Base-by-base conservation (phyloP, 352 stramenopile genomes). In the Pythium chondricola region DNA sequence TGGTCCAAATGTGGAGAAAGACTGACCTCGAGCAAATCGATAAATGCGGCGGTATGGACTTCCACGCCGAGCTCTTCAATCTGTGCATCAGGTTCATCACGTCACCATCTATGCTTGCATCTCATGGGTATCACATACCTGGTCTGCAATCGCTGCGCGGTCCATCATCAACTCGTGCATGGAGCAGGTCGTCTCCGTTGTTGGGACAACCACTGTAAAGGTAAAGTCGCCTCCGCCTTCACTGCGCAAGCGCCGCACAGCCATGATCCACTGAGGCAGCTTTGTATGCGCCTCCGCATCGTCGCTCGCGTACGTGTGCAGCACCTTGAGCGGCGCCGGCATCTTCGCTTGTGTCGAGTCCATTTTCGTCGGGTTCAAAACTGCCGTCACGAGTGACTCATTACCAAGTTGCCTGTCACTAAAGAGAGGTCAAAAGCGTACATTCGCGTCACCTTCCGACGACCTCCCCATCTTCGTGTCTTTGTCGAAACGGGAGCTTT, bases 61-160 rank as follows among this genome's bases (percentile, higher is more conserved):
- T 88, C 74, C 1, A 88, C 48, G 0, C 74, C 76, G 37, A 88
- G 30, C 26, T 85, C 74, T 13, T 85, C 69, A 22, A 67, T 78
- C 73, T 88, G 24, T n/a, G n/a, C n/a, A n/a, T n/a, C n/a, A n/a
- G n/a, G n/a, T n/a, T n/a, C n/a, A n/a, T n/a, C n/a, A n/a, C n/a
- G n/a, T n/a, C n/a, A n/a, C n/a, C n/a, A n/a, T n/a, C n/a, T n/a
- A n/a, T n/a, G n/a, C n/a, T n/a, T n/a, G n/a, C n/a, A n/a, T n/a
- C n/a, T n/a, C n/a, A n/a, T n/a, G n/a, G n/a, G n/a, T n/a, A 21
- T 0, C 16, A 26, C 25, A 22, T 59, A 80, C 71, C 26, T 83
- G 67, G 4, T 72, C 25, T 22, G 62, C 35, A 11, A 83, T 52
- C n/a, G 45, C 48, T 11, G 47, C 47, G 2, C 26, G 20, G n/a